Evolutionary conservation across 139 green algal genomes (phyloP).

Genomic region (Choricystis sp.): DNA sequence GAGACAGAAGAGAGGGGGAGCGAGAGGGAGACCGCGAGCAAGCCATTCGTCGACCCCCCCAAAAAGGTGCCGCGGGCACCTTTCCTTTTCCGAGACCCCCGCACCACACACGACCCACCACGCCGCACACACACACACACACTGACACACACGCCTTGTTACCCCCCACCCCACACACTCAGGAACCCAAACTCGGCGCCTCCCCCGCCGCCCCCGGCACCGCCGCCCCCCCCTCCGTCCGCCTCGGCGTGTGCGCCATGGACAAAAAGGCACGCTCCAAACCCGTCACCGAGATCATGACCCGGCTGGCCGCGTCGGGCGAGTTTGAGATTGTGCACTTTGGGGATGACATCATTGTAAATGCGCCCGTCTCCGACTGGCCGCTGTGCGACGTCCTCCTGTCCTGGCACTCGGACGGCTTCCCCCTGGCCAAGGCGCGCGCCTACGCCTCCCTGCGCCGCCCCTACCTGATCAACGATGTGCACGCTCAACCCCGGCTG

Average conservation of each 20-base stretch:
- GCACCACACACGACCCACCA: too few relatives aligned
- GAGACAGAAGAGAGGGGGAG: not conserved
- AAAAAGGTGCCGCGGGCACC: too few relatives aligned
- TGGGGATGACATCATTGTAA: slow-evolving; percentile 74
- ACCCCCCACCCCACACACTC: not conserved
- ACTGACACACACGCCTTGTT: not conserved
- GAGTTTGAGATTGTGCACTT: slow-evolving; percentile 88
- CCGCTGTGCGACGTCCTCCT: slow-evolving; percentile 74
- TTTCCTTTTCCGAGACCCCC: too few relatives aligned
- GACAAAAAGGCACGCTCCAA: slow-evolving; percentile 78
- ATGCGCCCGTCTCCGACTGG: slow-evolving; percentile 77
- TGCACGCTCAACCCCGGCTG: slow-evolving; percentile 63
- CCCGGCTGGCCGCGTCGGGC: slow-evolving; percentile 53
- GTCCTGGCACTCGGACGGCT: slow-evolving; percentile 87
- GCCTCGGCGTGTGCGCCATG: slow-evolving; percentile 60
- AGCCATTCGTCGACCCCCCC: not conserved
- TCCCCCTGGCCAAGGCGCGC: slow-evolving; percentile 79
- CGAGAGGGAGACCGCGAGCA: not conserved
- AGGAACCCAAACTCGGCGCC: not conserved
- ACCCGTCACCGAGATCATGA: slow-evolving; percentile 80
- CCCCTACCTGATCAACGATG: slow-evolving; percentile 92
- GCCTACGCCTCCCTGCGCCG: slow-evolving; percentile 54
- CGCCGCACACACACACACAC: not conserved
- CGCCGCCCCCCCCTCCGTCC: not conserved
- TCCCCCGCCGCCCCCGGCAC: too few relatives aligned